Evolutionary conservation across 495 filamentous ascomycete species (phyloP), one percentile per base, ranked within the genome.

Genomic region (Alectoria sarmentosa): DNA sequence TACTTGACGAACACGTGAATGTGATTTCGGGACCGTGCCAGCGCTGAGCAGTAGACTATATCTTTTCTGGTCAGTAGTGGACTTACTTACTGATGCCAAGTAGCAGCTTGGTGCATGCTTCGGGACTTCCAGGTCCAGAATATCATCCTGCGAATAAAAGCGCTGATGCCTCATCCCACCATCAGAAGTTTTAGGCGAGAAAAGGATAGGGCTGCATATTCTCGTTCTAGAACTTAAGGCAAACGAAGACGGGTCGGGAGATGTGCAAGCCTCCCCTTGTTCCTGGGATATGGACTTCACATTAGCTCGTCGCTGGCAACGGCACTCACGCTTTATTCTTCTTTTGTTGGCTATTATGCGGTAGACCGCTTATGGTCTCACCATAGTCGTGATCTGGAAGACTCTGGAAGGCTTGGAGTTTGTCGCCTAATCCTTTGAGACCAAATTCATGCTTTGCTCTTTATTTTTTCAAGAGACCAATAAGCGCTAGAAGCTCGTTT

Each of bases 181-280:
- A 54, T 32, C 49, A 54, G 49, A 54, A 30, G 6, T 54, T 0
- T 21, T 55, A 36, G 17, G 52, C 52, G 30, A 55, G 8, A 34
- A 55, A 55, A 34, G 8, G 2, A 55, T 5, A 34, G 15, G 52
- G 52, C 52, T 55, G 52, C 52, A 34, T 54, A 2, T 1, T 52
- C 48, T 52, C 13, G 23, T 55, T 55, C 30, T 55, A 55, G 30
- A 55, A 34, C 30, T 34, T 55, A 28, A 3, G 21, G 9, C 9
- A 54, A 55, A 30, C 52, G 52, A 30, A 55, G 34, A 55, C 52
- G 30, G 52, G 30, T 55, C 30, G 52, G 52, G 52, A 55, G 17
- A 55, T 55, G 52, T 8, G 52, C 52, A 55, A 34, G 30, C 30
- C 26, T 28, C 17, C n/a, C 44, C n/a, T n/a, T 23, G 44, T 48